Conservation (phyloP, 2,329 filamentous ascomycete genomes). For the Beauveria sp. region DNA sequence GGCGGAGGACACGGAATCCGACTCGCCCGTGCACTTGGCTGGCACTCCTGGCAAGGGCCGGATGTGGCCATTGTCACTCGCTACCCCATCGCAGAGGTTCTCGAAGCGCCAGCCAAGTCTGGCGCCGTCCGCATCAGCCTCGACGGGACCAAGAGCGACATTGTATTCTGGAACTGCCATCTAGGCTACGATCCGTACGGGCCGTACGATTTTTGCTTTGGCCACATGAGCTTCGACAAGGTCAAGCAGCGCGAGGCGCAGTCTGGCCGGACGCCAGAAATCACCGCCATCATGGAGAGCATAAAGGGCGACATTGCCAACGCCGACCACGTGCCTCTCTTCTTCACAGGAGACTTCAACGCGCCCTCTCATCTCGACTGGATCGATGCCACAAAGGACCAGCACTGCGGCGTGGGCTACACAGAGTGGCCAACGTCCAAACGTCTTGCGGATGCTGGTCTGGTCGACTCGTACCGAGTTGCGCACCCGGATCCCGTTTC, state of each 20-base stretch:
- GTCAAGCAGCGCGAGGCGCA: constrained; percentile 27
- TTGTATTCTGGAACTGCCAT: constrained; percentile 31
- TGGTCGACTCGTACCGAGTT: constrained; percentile 33
- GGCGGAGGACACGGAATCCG: constrained; percentile 22
- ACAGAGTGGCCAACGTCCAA: constrained; percentile 33
- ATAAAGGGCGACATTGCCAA: constrained; percentile 26
- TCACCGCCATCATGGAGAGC: constrained; percentile 25
- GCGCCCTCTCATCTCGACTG: constrained; percentile 37
- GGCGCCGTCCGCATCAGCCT: constrained; percentile 28
- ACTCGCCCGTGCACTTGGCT: constrained; percentile 31
- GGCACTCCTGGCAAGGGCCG: constrained; percentile 28
- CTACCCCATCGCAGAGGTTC: constrained; percentile 29
- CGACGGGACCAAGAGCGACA: constrained; percentile 22
- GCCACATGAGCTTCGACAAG: constrained; percentile 24
- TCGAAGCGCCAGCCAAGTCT: constrained; percentile 19
- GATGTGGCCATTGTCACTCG: constrained; percentile 29
- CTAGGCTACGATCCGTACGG: constrained; percentile 32
- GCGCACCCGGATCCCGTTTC: constrained; percentile 27
- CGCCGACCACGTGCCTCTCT: constrained; percentile 25
- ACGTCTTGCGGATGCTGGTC: constrained; percentile 24
- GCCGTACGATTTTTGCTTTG: constrained; percentile 36
- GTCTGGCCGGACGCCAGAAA: constrained; percentile 31
- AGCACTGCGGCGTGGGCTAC: constrained; percentile 28
- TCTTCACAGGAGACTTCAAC: constrained; percentile 35
- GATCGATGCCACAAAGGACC: constrained; percentile 24